phyloP scores from a whole-genome alignment of 2,329 filamentous ascomycete species.

The Tolypocladium tropicale region DNA sequence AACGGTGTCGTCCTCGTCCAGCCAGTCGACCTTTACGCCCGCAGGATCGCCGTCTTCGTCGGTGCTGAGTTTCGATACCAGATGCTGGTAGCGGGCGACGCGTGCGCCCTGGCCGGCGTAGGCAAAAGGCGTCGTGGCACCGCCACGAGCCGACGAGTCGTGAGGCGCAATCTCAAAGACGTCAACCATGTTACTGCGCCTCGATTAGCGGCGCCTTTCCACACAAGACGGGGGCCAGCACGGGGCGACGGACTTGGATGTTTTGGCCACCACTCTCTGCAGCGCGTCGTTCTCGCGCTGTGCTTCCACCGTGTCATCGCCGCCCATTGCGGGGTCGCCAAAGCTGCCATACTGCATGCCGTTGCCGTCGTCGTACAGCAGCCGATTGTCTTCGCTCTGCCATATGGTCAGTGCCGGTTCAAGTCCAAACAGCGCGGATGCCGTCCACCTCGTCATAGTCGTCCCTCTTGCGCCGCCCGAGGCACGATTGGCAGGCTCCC shows the following conservation, averaged over 20 bases:
- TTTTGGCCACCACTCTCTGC: slow-evolving; percentile 52
- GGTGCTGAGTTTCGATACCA: slow-evolving; percentile 47
- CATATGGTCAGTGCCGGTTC: slow-evolving; percentile 1
- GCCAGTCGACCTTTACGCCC: slow-evolving; percentile 44
- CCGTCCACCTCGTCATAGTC: slow-evolving; percentile 44
- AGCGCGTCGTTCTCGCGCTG: slow-evolving; percentile 56
- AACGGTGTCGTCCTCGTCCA: slow-evolving; percentile 38
- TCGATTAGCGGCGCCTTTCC: not conserved
- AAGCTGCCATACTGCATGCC: slow-evolving; percentile 54
- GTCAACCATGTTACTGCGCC: slow-evolving; percentile 52
- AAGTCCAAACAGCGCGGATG: not conserved
- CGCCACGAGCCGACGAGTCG: slow-evolving; percentile 26
- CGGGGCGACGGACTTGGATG: slow-evolving; percentile 43
- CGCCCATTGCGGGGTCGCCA: slow-evolving; percentile 41
- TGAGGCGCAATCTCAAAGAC: slow-evolving; percentile 55
- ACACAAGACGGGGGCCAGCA: not conserved
- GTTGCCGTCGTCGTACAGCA: slow-evolving; percentile 52
- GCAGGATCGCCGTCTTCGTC: slow-evolving; percentile 28
- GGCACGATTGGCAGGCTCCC: slow-evolving; percentile 52
- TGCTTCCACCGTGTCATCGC: slow-evolving; percentile 50
- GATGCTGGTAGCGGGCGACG: slow-evolving; percentile 48
- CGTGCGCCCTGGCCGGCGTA: slow-evolving; percentile 46
- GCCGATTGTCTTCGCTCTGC: slow-evolving; percentile 46
- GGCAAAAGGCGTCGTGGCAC: slow-evolving; percentile 28
- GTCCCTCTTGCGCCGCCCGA: slow-evolving; percentile 41